Conservation (phyloP, 2,329 filamentous ascomycete genomes). For the Pseudonectria buxi region DNA sequence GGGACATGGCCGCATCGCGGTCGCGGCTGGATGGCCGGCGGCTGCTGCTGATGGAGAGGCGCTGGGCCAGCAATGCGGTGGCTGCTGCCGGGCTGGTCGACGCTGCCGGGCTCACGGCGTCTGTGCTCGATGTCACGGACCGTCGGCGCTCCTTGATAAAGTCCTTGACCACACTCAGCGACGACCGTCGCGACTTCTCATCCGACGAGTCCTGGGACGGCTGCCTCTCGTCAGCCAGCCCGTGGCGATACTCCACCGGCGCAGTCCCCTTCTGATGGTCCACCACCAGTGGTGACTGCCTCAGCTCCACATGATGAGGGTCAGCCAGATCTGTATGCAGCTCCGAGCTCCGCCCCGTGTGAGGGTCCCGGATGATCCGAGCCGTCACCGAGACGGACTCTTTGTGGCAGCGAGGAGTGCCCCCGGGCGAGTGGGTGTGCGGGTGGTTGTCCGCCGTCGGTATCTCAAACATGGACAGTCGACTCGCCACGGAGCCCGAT, state of each 20-base stretch:
- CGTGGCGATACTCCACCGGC: slow-evolving; percentile 27
- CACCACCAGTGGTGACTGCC: slow-evolving; percentile 53
- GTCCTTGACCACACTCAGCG: slow-evolving; percentile 51
- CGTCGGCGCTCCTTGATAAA: slow-evolving; percentile 55
- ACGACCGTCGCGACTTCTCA: slow-evolving; percentile 44
- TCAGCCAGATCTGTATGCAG: slow-evolving; percentile 36
- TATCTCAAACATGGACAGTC: slow-evolving; percentile 49
- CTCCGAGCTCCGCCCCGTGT: slow-evolving; percentile 34
- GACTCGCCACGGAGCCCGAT: slow-evolving; percentile 48
- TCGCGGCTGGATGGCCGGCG: slow-evolving; percentile 47
- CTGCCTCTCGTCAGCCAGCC: slow-evolving; percentile 42
- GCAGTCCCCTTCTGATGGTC: slow-evolving; percentile 44
- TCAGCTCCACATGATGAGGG: slow-evolving; percentile 43
- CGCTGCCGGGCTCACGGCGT: slow-evolving; percentile 31
- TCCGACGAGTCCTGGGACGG: slow-evolving; percentile 36
- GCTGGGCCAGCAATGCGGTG: slow-evolving; percentile 44
- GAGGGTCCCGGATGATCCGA: slow-evolving; percentile 65
- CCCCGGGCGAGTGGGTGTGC: slow-evolving; percentile 20
- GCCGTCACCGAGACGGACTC: slow-evolving; percentile 88
- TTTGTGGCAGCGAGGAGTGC: slow-evolving; percentile 41
- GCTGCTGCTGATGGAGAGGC: slow-evolving; percentile 58
- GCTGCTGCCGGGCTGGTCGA: slow-evolving; percentile 22
- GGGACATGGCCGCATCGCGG: slow-evolving; percentile 28
- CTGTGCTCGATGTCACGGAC: slow-evolving; percentile 42
- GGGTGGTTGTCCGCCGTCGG: too few relatives aligned